Evolutionary conservation across 768 basidiomycete species (phyloP).

Genomic region (Leucocoprinus birnbaumii): DNA sequence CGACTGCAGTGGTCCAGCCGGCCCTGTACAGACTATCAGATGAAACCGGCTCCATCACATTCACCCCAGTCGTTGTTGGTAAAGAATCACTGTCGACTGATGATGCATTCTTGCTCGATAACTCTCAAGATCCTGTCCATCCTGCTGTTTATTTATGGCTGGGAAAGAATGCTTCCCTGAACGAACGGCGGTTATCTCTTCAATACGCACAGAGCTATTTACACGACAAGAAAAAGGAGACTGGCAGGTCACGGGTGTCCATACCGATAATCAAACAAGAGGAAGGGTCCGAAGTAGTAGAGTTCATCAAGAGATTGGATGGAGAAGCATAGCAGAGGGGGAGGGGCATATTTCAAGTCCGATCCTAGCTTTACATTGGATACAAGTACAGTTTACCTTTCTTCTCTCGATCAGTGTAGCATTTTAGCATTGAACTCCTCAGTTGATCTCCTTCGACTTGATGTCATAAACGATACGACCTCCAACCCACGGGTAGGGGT

Average conservation of each 20-base stretch:
- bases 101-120: slow-evolving; percentile 53
- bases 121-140: slow-evolving; percentile 26
- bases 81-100: slow-evolving; percentile 37
- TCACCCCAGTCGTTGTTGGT: slow-evolving; percentile 30
- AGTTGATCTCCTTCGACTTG: too few relatives aligned
- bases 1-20: slow-evolving; percentile 12
- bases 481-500: slow-evolving; percentile 86
- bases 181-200: slow-evolving; percentile 46
- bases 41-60: slow-evolving; percentile 34
- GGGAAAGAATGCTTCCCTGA: slow-evolving; percentile 43
- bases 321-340: not conserved
- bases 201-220: slow-evolving; percentile 58
- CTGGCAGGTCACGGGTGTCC: slow-evolving; percentile 21
- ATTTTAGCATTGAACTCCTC: too few relatives aligned
- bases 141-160: slow-evolving; percentile 61
- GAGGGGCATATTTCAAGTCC: not conserved
- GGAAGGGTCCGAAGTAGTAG: slow-evolving; percentile 50
- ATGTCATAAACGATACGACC: slow-evolving; percentile 54
- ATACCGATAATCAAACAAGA: slow-evolving; percentile 49
- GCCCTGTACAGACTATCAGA: slow-evolving; percentile 44
- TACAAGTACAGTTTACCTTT: too few relatives aligned
- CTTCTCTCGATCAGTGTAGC: too few relatives aligned
- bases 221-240: slow-evolving; percentile 31
- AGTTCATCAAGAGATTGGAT: slow-evolving; percentile 34
- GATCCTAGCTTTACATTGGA: too few relatives aligned